Evolutionary conservation across 2,329 filamentous ascomycete genomes (phyloP).

Genomic region (Colletotrichum kahawae): DNA sequence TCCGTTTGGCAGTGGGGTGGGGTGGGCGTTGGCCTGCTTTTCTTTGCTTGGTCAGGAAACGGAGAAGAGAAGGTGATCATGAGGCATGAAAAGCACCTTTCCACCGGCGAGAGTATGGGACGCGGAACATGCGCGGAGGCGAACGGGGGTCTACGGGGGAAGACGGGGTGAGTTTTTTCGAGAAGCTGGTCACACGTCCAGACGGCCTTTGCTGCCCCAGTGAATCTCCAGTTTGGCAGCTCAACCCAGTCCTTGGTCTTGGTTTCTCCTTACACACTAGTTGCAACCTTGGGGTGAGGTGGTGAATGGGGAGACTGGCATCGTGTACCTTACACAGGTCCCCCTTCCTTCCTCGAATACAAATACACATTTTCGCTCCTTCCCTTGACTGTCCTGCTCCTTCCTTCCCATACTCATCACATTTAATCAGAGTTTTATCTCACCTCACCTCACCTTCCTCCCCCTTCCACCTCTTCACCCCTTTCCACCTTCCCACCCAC

Average conservation of each 20-base stretch:
- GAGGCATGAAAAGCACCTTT: conserved; percentile 16
- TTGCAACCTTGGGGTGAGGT: not conserved
- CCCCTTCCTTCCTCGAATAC: not conserved
- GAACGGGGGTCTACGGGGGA: conserved; percentile 17
- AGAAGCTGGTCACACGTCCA: conserved; percentile 4
- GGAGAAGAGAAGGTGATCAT: conserved; percentile 7
- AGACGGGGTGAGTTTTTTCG: not conserved
- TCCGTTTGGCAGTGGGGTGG: not conserved
- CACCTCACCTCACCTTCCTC: not conserved
- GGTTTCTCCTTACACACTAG: not conserved
- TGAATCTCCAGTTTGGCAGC: not conserved
- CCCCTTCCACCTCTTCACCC: not conserved
- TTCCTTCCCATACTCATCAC: not conserved
- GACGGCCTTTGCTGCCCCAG: not conserved
- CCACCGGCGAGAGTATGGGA: conserved; percentile 4
- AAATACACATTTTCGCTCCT: not conserved
- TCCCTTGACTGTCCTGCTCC: not conserved
- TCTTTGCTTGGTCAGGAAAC: not conserved
- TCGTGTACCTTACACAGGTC: not conserved
- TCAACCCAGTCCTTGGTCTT: not conserved
- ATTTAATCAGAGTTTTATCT: conserved; percentile 11
- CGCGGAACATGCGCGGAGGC: conserved; percentile 14
- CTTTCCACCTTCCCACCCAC: not conserved
- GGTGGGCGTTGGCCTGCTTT: not conserved
- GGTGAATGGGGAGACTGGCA: not conserved